Evolutionary conservation across 495 filamentous ascomycete genomes (phyloP), one percentile per base, ranked within the genome.

Genomic region (Lichenothelia convexa): DNA sequence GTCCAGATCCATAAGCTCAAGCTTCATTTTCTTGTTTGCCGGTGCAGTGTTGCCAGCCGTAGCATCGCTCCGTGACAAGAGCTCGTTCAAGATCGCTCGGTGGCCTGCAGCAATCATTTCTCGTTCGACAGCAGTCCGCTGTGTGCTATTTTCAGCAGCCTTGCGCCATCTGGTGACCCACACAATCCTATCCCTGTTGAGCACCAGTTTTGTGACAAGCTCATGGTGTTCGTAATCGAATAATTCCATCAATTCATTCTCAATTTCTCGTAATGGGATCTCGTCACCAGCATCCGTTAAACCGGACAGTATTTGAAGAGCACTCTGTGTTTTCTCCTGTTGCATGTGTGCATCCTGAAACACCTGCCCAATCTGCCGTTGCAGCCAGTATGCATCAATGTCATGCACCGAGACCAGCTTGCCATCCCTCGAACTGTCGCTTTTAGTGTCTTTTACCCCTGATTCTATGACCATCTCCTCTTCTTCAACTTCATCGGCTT

Each of bases 181-280:
- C 19, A 94, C 78, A 40, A 95, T 70, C 58, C 85, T 91, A 45
- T 89, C 77, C 6, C 78, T 70, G 46, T 95, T 95, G 43, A 78
- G 71, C 40, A 94, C 80, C n/a, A 99, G 66, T 53, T 80, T 87
- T 34, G 81, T 77, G 20, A 95, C 89, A 30, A 93, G 68, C 31
- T 94, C 86, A 36, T 89, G 81, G 50, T 93, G 78, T 48, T 95
- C 89, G 46, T 91, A 99, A 46, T 95, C 86, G 43, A 99, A 93
- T 0, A 95, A 70, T 48, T 94, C 91, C 77, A 94, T 94, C 34
- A 99, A 61, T 35, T 95, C 91, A 50, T 99, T 99, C 52, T 99
- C 89, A 42, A 93, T 83, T 44, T 99, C 87, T 43, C 86, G 75
- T 16, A 93, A 60, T 8, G 78, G 67, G 46, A 74, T 80, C 45